phyloP scores from a whole-genome alignment of 495 filamentous ascomycete species.

The Pseudoneurospora amorphoporcata region DNA sequence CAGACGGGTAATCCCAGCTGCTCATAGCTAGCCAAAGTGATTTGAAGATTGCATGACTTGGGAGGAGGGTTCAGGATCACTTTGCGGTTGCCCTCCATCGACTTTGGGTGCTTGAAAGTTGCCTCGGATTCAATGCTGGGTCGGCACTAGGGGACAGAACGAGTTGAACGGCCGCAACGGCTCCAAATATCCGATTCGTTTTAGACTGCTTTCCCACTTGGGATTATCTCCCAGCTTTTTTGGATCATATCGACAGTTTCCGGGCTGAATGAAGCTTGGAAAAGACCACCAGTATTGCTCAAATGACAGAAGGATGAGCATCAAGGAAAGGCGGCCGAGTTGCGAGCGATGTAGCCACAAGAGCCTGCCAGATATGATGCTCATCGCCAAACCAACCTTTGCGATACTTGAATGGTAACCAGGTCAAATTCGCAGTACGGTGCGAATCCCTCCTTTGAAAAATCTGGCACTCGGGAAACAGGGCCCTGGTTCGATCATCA shows the following conservation, averaged over 20 bases:
- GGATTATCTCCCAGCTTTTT: not conserved
- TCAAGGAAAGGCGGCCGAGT: not conserved
- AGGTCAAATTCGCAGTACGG: too few species aligned
- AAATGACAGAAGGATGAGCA: not conserved
- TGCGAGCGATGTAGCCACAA: not conserved
- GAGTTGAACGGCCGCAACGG: not conserved
- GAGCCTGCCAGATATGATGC: not conserved
- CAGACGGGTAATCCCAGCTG: not conserved
- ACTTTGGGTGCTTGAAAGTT: not conserved
- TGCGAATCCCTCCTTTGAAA: not conserved
- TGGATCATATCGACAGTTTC: not conserved
- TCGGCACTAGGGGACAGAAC: not conserved
- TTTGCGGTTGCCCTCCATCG: not conserved
- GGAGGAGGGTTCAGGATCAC: not conserved
- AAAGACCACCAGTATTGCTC: not conserved
- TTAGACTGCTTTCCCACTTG: not conserved
- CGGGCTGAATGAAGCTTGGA: not conserved
- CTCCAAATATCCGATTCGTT: not conserved
- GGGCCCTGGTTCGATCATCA: not conserved
- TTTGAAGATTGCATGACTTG: accelerated
- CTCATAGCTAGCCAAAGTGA: not conserved
- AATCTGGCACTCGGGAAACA: not conserved
- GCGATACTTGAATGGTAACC: not conserved
- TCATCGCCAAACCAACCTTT: not conserved
- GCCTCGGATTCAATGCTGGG: not conserved